These are phyloP conservation scores for Trichoderma guizhouense DNA, from an alignment of 2,329 filamentous ascomycete species.

Conservation along the genomic window DNA sequence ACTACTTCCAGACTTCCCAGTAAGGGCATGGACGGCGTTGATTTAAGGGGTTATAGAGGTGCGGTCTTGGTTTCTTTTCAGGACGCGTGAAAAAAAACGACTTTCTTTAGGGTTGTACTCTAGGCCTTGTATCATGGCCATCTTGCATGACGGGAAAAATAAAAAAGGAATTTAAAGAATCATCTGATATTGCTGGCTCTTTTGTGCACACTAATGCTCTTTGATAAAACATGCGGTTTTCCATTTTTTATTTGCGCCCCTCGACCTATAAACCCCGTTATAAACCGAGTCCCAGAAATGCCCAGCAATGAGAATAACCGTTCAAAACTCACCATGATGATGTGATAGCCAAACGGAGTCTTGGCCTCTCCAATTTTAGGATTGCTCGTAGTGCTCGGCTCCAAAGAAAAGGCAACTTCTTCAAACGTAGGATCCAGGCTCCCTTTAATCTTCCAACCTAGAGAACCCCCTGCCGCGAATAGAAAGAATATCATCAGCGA, in stretches of 20 bases:
- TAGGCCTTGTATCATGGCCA: conserved; percentile 35
- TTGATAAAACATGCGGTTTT: neutral
- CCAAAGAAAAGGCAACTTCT: conserved; percentile 66
- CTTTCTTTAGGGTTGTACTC: conserved; percentile 40
- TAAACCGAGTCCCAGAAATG: neutral
- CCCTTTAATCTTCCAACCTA: conserved; percentile 72
- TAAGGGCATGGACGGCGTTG: conserved; percentile 42
- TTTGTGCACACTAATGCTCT: neutral
- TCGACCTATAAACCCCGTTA: conserved; percentile 7
- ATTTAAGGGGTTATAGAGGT: conserved; percentile 40
- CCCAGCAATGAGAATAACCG: too few species aligned
- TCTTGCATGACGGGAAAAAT: conserved; percentile 37
- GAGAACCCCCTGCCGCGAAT: conserved; percentile 53
- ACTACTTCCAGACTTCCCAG: conserved; percentile 98
- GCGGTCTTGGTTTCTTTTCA: conserved; percentile 31
- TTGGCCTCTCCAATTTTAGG: conserved; percentile 69
- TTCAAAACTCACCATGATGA: conserved; percentile 63
- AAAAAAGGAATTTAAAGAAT: conserved; percentile 32
- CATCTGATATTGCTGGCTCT: neutral
- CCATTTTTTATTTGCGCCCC: conserved; percentile 8
- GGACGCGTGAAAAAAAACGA: conserved; percentile 32
- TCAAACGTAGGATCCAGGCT: conserved; percentile 67
- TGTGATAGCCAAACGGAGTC: conserved; percentile 74
- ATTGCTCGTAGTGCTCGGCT: conserved; percentile 60
- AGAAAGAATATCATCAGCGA: neutral